Base-by-base conservation (phyloP, 768 basidiomycete species). In the Naganishia vaughanmartiniae region DNA sequence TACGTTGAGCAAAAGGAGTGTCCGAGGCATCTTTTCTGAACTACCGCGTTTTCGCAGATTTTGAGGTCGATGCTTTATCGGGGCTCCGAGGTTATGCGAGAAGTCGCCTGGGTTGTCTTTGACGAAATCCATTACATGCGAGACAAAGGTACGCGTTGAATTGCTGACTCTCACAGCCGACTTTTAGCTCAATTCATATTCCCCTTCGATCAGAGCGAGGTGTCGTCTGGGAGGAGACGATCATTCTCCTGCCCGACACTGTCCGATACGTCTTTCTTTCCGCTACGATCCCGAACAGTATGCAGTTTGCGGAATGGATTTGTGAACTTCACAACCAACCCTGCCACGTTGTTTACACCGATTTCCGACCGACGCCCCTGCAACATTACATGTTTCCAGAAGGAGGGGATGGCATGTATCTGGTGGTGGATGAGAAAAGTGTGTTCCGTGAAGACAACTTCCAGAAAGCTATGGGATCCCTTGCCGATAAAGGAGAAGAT, bases 111-210 rank as follows among this genome's bases (percentile, higher is more conserved):
- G 96, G 95, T 98, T 69, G 88, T 99, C 74, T 99, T 98, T 81
- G 96, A 99, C 79, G 96, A 99, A 83, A 96, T 99, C 72, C 96
- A 99, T 79, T 99, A 98, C 83, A 99, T 98, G 96, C 89, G 96
- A 72, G 96, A 98, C 84, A 69, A 69, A 45, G 68, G 68, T 69
- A 53, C 28, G 68, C 34, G 4, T 4, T 1, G 11, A n/a, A 31
- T 21, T 33, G 17, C 21, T 14, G n/a, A 34, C 46, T 12, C 17
- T 11, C 0, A 31, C 10, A 46, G 58, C 6, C 67, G 54, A 2
- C 15, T 19, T 21, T n/a, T 19, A 4, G 33, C 51, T 26, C 33
- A 55, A n/a, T 7, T 5, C 54, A 45, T 24, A 36, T 30, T 19
- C 17, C 30, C 21, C 19, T 26, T 45, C 21, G 17, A 11, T 33